phyloP scores from a whole-genome alignment of 805 yeast genomes.

The Suhomyces xylopsoci region DNA sequence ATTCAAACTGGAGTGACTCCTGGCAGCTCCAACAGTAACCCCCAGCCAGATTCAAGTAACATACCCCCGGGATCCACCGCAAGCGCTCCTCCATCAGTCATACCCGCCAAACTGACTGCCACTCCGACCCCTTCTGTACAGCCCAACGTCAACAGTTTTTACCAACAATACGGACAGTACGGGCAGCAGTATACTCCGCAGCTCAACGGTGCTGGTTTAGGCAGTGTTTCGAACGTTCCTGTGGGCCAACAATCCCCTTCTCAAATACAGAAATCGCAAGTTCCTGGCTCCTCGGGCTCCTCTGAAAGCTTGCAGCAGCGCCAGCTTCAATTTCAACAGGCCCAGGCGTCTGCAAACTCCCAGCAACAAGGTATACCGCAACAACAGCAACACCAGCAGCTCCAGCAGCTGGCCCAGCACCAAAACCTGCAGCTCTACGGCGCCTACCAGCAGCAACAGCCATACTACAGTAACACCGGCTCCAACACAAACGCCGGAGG shows the following conservation, averaged over 20 bases:
- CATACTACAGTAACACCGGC: constrained; percentile 7
- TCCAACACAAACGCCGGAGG: neutral
- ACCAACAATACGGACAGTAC: constrained; percentile 13
- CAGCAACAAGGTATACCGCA: constrained; percentile 5
- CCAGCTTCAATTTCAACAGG: constrained; percentile 7
- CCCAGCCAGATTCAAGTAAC: constrained; percentile 9
- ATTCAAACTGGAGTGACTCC: constrained; percentile 47
- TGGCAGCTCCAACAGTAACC: constrained; percentile 12
- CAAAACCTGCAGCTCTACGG: constrained; percentile 4
- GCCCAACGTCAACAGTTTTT: constrained; percentile 9
- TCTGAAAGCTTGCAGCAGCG: constrained; percentile 4
- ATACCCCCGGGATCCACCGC: constrained; percentile 13
- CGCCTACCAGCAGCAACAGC: constrained; percentile 1
- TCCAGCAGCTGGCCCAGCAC: constrained; percentile 2
- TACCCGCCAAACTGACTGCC: constrained; percentile 3
- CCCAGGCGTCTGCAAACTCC: neutral
- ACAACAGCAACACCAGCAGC: constrained; percentile 5
- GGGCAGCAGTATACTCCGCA: constrained; percentile 5
- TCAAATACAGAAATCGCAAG: constrained; percentile 1
- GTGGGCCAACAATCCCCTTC: constrained; percentile 1
- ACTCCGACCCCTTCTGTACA: constrained; percentile 3
- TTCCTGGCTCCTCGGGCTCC: neutral
- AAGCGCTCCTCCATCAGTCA: neutral
- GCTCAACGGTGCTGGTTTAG: constrained; percentile 2
- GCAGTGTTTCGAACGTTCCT: neutral